A percentile compares a stretch with the other conserved stretches of the same genome.
phyloP scores from a whole-genome alignment of 768 basidiomycete species.

The Steccherinum ochraceum region DNA sequence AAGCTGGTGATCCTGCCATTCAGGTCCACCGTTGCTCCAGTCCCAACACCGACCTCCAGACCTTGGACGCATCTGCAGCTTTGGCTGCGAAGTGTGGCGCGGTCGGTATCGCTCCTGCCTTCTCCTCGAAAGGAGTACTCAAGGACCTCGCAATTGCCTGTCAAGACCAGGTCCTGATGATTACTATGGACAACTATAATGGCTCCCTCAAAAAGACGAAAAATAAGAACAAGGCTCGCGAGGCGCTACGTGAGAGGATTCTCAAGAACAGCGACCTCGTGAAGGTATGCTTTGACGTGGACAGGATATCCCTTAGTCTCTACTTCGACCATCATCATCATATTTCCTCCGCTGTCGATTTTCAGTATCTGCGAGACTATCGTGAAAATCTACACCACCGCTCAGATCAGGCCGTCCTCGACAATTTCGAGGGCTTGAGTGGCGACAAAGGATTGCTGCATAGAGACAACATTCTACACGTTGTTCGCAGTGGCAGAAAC shows the following conservation, averaged over 20 bases:
- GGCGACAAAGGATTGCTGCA: conserved; percentile 29
- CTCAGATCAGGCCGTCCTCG: too few relatives aligned
- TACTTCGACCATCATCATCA: conserved; percentile 31
- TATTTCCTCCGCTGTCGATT: conserved; percentile 33
- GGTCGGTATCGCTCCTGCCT: neutral
- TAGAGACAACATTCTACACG: conserved; percentile 8
- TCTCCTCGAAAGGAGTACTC: neutral
- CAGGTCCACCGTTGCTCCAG: too few relatives aligned
- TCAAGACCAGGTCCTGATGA: neutral
- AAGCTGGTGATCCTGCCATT: too few relatives aligned
- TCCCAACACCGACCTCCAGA: too few relatives aligned
- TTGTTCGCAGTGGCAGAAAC: conserved; percentile 19
- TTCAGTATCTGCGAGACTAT: conserved; percentile 34
- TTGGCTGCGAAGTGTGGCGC: too few relatives aligned
- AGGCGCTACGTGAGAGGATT: too few relatives aligned
- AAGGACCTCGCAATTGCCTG: neutral
- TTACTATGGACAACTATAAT: too few relatives aligned
- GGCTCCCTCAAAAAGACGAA: too few relatives aligned
- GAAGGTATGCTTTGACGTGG: conserved; percentile 42
- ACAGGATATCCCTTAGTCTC: conserved; percentile 34
- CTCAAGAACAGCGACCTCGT: too few relatives aligned
- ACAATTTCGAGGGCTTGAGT: conserved; percentile 26
- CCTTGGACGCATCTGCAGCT: too few relatives aligned
- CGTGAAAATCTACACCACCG: too few relatives aligned
- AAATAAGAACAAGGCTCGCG: too few relatives aligned